A percentile compares a stretch with the other conserved stretches of the same genome.
Conservation (phyloP, 2,329 filamentous ascomycete genomes). For the Dothideomycetes sp. region DNA sequence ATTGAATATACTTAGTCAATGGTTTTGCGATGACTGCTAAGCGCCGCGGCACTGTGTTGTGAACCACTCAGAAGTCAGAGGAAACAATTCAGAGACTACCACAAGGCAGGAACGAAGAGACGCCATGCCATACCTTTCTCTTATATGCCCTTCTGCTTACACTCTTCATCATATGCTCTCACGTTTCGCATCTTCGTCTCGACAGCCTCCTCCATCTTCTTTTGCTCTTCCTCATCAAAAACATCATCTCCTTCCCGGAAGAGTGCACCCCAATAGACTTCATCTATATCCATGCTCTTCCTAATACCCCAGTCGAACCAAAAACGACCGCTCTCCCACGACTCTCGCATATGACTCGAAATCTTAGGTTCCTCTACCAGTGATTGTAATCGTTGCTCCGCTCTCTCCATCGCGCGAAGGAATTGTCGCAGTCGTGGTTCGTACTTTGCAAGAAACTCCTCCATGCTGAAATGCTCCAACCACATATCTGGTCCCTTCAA, state of each 20-base stretch:
- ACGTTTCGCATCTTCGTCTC: not conserved
- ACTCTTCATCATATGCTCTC: not conserved
- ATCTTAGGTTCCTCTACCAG: no score
- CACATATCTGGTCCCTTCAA: constrained; percentile 17
- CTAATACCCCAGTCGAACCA: constrained; percentile 32
- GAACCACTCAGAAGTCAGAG: no score
- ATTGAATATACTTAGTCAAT: no score
- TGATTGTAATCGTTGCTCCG: no score
- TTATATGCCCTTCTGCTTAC: no score
- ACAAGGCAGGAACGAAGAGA: no score
- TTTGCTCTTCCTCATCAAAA: not conserved
- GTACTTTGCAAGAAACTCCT: constrained; percentile 18
- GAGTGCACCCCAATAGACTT: not conserved
- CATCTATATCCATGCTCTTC: constrained; percentile 31
- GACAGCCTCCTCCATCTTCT: not conserved
- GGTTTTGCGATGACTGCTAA: no score
- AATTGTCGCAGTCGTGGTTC: constrained; percentile 31
- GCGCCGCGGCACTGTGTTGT: no score
- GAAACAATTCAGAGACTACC: no score
- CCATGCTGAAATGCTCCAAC: constrained; percentile 15
- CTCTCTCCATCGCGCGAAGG: constrained; percentile 26
- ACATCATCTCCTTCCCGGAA: not conserved
- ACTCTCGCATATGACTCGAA: constrained; percentile 28
- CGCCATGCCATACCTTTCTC: no score
- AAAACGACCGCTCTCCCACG: constrained; percentile 28